phyloP scores from a whole-genome alignment of 1,284 basidiomycete species.

The Rhodotorula glutinis region DNA sequence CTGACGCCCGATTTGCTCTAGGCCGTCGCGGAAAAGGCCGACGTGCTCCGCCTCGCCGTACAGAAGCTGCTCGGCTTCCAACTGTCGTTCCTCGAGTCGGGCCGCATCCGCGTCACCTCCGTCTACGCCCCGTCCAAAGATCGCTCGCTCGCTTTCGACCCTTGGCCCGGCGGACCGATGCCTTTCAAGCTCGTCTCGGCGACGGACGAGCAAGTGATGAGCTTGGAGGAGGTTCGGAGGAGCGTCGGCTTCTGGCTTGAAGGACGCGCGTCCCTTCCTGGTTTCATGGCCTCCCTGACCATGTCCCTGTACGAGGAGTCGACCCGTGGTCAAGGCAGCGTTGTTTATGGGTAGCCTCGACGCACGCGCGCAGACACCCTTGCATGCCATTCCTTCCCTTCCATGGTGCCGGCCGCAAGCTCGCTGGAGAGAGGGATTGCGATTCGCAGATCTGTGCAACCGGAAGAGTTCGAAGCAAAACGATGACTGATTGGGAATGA shows the following conservation, averaged over 20 bases:
- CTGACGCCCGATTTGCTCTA: slow-evolving; percentile 42
- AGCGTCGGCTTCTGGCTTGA: slow-evolving; percentile 42
- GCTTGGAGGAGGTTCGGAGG: slow-evolving; percentile 33
- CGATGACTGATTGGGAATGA: too few species aligned
- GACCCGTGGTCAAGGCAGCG: slow-evolving; percentile 26
- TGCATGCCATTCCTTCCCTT: too few species aligned
- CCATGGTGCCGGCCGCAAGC: background rate
- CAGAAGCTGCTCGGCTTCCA: slow-evolving; percentile 77
- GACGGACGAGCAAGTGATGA: slow-evolving; percentile 37
- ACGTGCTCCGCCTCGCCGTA: slow-evolving; percentile 76
- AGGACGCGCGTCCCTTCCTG: slow-evolving; percentile 32
- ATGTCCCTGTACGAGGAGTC: slow-evolving; percentile 42
- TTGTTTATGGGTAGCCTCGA: slow-evolving; percentile 13
- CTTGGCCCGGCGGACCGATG: slow-evolving; percentile 36
- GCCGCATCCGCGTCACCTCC: slow-evolving; percentile 76
- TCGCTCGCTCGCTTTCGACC: slow-evolving; percentile 42
- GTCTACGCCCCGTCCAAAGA: slow-evolving; percentile 58
- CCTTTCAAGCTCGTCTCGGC: slow-evolving; percentile 40
- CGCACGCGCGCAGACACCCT: too few species aligned
- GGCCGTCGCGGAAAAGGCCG: slow-evolving; percentile 65
- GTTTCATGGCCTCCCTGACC: slow-evolving; percentile 43
- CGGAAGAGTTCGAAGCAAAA: too few species aligned
- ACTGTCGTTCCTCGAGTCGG: slow-evolving; percentile 76
- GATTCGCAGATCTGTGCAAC: too few species aligned
- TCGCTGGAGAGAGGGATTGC: background rate